These are phyloP conservation scores for Phaffia tasmanica DNA, from an alignment of 768 basidiomycete genomes.

Conservation along the genomic window DNA sequence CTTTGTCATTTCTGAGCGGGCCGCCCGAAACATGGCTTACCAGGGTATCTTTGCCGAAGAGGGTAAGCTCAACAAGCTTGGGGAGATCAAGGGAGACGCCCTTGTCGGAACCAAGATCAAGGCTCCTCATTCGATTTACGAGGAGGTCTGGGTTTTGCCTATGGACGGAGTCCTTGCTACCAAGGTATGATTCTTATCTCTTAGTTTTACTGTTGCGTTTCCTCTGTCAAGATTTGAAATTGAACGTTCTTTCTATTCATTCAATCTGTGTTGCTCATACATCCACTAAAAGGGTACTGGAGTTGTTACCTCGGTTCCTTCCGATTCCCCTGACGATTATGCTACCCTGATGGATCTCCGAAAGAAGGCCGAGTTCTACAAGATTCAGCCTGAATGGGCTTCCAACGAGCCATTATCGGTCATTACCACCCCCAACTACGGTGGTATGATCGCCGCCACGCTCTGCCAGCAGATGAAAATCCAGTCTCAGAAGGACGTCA, in stretches of 20 bases:
- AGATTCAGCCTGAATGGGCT: constrained; percentile 80
- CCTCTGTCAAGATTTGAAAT: background rate
- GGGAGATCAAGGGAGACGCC: constrained; percentile 64
- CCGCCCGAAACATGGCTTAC: constrained; percentile 38
- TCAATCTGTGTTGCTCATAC: background rate
- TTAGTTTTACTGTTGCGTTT: too few relatives aligned
- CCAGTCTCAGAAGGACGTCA: constrained; percentile 83
- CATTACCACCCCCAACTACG: constrained; percentile 79
- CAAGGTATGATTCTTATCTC: constrained; percentile 47
- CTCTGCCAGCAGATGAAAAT: constrained; percentile 84
- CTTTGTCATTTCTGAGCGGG: constrained; percentile 74
- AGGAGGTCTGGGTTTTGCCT: constrained; percentile 89
- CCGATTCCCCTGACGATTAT: constrained; percentile 96
- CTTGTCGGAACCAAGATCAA: constrained; percentile 81
- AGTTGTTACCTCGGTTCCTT: constrained; percentile 94
- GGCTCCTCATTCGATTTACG: constrained; percentile 69
- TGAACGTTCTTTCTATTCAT: background rate
- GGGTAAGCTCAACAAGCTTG: constrained; percentile 60
- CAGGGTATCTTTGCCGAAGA: constrained; percentile 60
- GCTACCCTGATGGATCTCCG: constrained; percentile 77
- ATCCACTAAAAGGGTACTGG: constrained; percentile 63
- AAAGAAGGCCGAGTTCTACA: constrained; percentile 94
- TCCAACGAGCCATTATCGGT: constrained; percentile 76
- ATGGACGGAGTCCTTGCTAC: constrained; percentile 97
- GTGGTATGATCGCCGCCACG: constrained; percentile 73